Evolutionary conservation across 805 yeast species (phyloP).

Genomic region (Monosporozyma aerobia): DNA sequence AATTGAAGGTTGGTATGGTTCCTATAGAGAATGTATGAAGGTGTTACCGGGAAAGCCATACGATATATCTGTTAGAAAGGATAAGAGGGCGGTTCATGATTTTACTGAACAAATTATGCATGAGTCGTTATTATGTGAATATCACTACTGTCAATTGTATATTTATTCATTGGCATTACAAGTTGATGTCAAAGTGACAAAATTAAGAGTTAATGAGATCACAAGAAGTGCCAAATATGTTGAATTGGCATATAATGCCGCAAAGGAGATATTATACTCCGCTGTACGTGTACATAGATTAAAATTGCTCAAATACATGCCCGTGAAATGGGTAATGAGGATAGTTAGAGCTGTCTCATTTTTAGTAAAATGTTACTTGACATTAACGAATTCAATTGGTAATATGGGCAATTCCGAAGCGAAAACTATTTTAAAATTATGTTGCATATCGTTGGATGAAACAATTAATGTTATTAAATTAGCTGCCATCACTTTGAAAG

Average conservation of each 20-base stretch:
- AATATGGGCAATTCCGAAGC: constrained; percentile 29
- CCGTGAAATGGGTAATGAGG: constrained; percentile 86
- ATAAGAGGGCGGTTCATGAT: constrained; percentile 27
- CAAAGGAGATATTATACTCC: constrained; percentile 65
- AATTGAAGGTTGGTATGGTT: constrained; percentile 67
- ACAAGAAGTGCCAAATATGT: constrained; percentile 68
- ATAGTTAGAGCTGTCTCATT: constrained; percentile 85
- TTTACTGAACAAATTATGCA: constrained; percentile 40
- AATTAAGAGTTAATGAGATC: constrained; percentile 56
- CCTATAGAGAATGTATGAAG: constrained; percentile 46
- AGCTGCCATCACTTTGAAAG: constrained; percentile 65
- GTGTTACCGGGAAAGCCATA: constrained; percentile 35
- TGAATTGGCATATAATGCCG: constrained; percentile 73
- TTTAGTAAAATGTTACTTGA: constrained; percentile 73
- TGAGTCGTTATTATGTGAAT: constrained; percentile 73
- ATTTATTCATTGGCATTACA: constrained; percentile 72
- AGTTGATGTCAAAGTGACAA: constrained; percentile 32
- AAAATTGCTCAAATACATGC: constrained; percentile 63
- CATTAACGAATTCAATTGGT: constrained; percentile 36
- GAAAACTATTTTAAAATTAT: constrained; percentile 45
- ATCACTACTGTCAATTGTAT: constrained; percentile 73
- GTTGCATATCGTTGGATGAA: constrained; percentile 63
- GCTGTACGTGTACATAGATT: constrained; percentile 61
- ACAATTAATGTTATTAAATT: constrained; percentile 56
- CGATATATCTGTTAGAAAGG: constrained; percentile 16